Conservation (phyloP, 257 asterid species). For the Nemophila menziesii region DNA sequence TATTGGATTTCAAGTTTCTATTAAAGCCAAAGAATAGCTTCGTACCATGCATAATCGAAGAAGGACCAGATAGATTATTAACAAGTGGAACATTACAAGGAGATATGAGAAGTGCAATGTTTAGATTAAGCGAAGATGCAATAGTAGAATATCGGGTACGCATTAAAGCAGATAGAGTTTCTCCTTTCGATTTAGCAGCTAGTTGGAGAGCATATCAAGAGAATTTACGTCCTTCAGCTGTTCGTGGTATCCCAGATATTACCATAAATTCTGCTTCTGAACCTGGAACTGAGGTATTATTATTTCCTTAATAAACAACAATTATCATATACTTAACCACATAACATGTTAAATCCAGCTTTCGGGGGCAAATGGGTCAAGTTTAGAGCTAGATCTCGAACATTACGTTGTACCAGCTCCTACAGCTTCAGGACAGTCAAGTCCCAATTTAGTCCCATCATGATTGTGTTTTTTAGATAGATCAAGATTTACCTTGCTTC, state of each 20-base stretch:
- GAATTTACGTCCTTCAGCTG: slow-evolving; percentile 80
- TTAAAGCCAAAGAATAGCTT: slow-evolving; percentile 59
- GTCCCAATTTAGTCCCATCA: no score
- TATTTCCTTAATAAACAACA: no score
- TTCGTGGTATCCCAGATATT: slow-evolving; percentile 93
- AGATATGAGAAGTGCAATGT: slow-evolving; percentile 57
- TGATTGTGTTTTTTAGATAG: no score
- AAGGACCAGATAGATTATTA: slow-evolving; percentile 71
- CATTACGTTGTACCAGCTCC: slow-evolving; percentile 97
- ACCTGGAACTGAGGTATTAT: slow-evolving; percentile 51
- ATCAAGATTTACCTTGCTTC: no score
- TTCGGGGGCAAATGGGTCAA: slow-evolving; percentile 50
- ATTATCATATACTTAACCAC: no score
- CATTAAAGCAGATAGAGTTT: slow-evolving; percentile 71
- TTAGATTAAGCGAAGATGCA: slow-evolving; percentile 50
- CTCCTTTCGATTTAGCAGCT: slow-evolving; percentile 96
- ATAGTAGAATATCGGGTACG: slow-evolving; percentile 66
- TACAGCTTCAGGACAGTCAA: slow-evolving; percentile 55
- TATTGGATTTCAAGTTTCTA: slow-evolving; percentile 84
- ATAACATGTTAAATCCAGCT: slow-evolving; percentile 7
- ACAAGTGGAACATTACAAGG: slow-evolving; percentile 73
- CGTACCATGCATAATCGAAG: slow-evolving; percentile 67
- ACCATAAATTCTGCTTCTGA: slow-evolving; percentile 51
- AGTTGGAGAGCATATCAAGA: slow-evolving; percentile 98
- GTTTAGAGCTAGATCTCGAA: slow-evolving; percentile 91